These are phyloP conservation scores for Arabis alpina DNA, from an alignment of 345 rosid species.

Conservation along the genomic window DNA sequence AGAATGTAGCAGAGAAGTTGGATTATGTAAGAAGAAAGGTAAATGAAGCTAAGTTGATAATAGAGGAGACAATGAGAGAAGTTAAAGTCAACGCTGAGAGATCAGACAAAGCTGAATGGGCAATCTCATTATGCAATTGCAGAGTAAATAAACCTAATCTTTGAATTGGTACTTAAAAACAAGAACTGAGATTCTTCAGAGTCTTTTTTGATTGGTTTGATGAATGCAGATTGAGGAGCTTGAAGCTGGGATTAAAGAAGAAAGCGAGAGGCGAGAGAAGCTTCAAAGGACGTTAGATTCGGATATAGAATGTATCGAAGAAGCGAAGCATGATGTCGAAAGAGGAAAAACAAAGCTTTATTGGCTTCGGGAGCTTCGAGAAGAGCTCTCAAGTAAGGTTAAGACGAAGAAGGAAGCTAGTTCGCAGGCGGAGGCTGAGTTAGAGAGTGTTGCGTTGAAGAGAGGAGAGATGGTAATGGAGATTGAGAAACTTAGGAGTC, in stretches of 20 bases:
- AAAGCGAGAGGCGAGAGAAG: constrained; percentile 44
- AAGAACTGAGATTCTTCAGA: neutral
- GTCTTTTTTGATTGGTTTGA: constrained; percentile 3
- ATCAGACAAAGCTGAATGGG: constrained; percentile 74
- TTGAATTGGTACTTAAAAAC: neutral
- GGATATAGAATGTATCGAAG: constrained; percentile 52
- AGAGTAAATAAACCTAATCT: constrained; percentile 49
- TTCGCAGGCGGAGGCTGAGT: constrained; percentile 48
- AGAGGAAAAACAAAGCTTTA: constrained; percentile 53
- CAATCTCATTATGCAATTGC: constrained; percentile 58
- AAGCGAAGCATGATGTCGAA: constrained; percentile 46
- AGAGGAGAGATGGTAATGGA: constrained; percentile 60
- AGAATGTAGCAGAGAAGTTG: constrained; percentile 55
- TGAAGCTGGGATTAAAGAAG: constrained; percentile 58
- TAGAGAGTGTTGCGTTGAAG: constrained; percentile 50
- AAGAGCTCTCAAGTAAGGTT: constrained; percentile 63
- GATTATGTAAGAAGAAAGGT: constrained; percentile 53
- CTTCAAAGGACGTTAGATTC: constrained; percentile 44
- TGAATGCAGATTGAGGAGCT: constrained; percentile 63
- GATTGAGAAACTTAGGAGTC: constrained; percentile 67
- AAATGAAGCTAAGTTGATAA: constrained; percentile 56
- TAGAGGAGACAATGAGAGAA: constrained; percentile 52
- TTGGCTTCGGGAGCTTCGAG: constrained; percentile 51
- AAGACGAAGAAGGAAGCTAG: constrained; percentile 48
- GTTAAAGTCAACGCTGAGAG: constrained; percentile 58